phyloP scores from a whole-genome alignment of 1,139 yeast species.

The Magnusiomyces magnusii region DNA sequence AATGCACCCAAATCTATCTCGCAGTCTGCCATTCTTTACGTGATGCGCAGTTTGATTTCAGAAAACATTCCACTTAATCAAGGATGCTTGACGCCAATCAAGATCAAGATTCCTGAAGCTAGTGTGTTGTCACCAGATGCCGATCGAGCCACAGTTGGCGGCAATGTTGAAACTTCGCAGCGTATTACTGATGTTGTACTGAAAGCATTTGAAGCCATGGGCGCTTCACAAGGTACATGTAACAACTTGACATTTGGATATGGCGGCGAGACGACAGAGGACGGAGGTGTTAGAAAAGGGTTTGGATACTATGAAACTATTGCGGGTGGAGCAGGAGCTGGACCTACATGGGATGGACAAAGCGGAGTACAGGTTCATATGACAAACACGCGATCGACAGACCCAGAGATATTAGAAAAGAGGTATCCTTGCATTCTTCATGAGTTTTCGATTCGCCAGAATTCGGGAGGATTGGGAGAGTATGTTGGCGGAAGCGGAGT shows the following conservation, averaged over 20 bases:
- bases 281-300: slow-evolving; percentile 36
- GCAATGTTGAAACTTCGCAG: slow-evolving; percentile 83
- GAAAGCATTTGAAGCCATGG: slow-evolving; percentile 69
- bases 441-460: slow-evolving; percentile 45
- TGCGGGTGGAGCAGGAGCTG: slow-evolving; percentile 70
- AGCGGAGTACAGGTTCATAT: slow-evolving; percentile 62
- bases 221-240: slow-evolving; percentile 70
- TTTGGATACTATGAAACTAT: slow-evolving; percentile 70
- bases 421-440: slow-evolving; percentile 57
- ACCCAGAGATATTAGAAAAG: slow-evolving; percentile 58
- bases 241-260: slow-evolving; percentile 66
- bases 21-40: slow-evolving; percentile 73
- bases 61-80: slow-evolving; percentile 79
- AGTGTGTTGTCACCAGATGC: slow-evolving; percentile 61
- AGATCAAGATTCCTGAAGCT: slow-evolving; percentile 58
- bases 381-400: slow-evolving; percentile 67
- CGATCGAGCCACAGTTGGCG: slow-evolving; percentile 85
- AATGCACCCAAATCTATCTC: slow-evolving; percentile 70
- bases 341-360: slow-evolving; percentile 53
- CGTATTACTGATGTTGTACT: slow-evolving; percentile 72
- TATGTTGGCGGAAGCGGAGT: slow-evolving; percentile 58
- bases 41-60: slow-evolving; percentile 63
- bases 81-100: slow-evolving; percentile 70
- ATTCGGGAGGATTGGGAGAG: slow-evolving; percentile 53
- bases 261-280: slow-evolving; percentile 33